These are phyloP conservation scores for Silene conica DNA, from an alignment of 148 eudicot genomes.

Conservation along the genomic window DNA sequence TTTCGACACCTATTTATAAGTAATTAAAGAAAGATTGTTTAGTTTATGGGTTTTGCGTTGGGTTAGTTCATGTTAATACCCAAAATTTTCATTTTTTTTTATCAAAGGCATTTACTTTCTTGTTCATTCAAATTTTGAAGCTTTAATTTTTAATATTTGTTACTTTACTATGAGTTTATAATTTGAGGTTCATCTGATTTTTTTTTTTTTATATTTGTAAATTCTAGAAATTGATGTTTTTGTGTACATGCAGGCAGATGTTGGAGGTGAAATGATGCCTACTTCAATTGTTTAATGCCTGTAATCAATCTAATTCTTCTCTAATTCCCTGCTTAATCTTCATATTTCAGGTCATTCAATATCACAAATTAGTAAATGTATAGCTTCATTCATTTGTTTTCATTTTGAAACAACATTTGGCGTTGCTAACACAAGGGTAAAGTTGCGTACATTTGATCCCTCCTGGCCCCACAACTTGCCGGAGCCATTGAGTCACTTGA, in stretches of 20 bases:
- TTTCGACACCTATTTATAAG: too few species aligned
- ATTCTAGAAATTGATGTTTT: neutral
- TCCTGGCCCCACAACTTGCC: too few species aligned
- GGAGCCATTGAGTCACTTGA: too few species aligned
- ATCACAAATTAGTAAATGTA: neutral
- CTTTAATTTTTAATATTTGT: conserved; percentile 21
- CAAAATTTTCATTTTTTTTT: too few species aligned
- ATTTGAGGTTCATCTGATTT: neutral
- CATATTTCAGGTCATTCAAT: conserved; percentile 2
- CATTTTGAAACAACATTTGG: too few species aligned
- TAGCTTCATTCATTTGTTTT: too few species aligned
- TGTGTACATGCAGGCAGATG: conserved; percentile 28
- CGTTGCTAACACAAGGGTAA: too few species aligned
- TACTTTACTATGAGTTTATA: neutral
- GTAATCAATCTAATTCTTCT: neutral
- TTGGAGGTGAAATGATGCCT: conserved; percentile 14
- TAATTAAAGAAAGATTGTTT: too few species aligned
- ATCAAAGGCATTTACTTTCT: too few species aligned
- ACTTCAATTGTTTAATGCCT: neutral
- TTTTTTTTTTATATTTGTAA: too few species aligned
- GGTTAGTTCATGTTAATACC: neutral
- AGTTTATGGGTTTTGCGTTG: neutral
- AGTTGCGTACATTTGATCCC: too few species aligned
- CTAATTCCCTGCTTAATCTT: conserved; percentile 9
- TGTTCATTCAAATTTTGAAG: neutral